Evolutionary conservation across 768 basidiomycete species (phyloP).

Genomic region (Lenzites betulinus): DNA sequence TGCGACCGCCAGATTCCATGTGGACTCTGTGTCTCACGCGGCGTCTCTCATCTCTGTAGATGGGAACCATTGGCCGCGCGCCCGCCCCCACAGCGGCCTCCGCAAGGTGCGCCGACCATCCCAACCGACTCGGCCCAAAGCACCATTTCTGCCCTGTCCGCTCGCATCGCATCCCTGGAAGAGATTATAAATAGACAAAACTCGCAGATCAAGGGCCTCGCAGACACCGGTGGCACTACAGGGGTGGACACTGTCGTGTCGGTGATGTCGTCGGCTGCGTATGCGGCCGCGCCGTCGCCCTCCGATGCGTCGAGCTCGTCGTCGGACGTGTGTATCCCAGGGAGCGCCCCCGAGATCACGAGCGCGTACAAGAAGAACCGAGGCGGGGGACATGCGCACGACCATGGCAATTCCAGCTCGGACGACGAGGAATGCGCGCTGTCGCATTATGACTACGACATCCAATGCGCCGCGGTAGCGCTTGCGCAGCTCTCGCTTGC

Average conservation of each 20-base stretch:
- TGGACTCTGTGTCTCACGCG: conserved; percentile 32
- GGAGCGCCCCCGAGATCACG: not conserved
- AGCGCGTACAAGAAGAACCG: conserved; percentile 28
- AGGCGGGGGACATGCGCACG: conserved; percentile 32
- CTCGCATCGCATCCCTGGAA: conserved; percentile 29
- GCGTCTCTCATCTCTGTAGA: conserved; percentile 32
- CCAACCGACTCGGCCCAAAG: conserved; percentile 9
- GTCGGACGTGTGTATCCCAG: not conserved
- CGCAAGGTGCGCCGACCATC: conserved; percentile 13
- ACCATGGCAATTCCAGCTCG: not conserved
- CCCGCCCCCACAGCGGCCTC: conserved; percentile 31
- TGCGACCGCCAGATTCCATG: conserved; percentile 42
- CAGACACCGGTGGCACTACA: conserved; percentile 23
- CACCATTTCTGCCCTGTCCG: conserved; percentile 27
- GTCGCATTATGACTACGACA: conserved; percentile 31
- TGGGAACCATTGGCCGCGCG: conserved; percentile 34
- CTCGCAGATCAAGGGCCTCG: not conserved
- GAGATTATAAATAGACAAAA: conserved; percentile 19
- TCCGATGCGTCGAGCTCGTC: conserved; percentile 1
- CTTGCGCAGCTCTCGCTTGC: conserved; percentile 48
- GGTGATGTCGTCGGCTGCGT: not conserved
- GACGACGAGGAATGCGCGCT: conserved; percentile 18
- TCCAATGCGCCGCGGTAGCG: conserved; percentile 43
- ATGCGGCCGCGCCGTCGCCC: not conserved
- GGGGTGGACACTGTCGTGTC: conserved; percentile 5